Percentiles rank a stretch among this genome's conserved stretches.
Evolutionary conservation across 2,329 filamentous ascomycete genomes (phyloP).

Genomic region (Claviceps paspali): DNA sequence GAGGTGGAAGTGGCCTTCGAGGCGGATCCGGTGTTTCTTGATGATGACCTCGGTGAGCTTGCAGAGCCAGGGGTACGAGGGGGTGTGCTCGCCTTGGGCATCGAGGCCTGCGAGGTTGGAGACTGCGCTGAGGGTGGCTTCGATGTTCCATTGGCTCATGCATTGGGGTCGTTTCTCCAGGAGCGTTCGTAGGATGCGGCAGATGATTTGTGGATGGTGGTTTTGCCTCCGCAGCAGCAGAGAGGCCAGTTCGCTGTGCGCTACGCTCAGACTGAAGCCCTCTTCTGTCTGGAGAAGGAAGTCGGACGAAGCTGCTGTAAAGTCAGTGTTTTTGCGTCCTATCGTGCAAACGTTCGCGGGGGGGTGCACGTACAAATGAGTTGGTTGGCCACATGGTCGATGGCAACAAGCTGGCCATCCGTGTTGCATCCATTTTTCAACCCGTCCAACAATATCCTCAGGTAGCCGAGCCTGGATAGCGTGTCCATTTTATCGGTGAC

Average conservation of each 20-base stretch:
- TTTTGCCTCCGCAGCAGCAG: constrained; percentile 18
- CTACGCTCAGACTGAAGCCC: constrained; percentile 22
- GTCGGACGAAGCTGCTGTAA: constrained; percentile 15
- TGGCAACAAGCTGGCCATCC: constrained; percentile 27
- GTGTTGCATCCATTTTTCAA: constrained; percentile 16
- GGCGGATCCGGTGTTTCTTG: constrained; percentile 42
- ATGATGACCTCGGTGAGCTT: constrained; percentile 40
- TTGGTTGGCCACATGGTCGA: constrained; percentile 25
- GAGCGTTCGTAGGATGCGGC: constrained; percentile 27
- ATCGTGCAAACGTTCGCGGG: too few species aligned
- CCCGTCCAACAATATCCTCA: constrained; percentile 21
- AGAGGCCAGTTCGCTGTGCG: constrained; percentile 26
- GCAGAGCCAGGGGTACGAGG: constrained; percentile 32
- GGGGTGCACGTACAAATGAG: constrained; percentile 20
- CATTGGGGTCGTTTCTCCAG: constrained; percentile 33
- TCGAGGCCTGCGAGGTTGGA: constrained; percentile 17
- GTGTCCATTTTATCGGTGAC: constrained; percentile 19
- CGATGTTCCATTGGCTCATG: constrained; percentile 44
- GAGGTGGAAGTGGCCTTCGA: constrained; percentile 47
- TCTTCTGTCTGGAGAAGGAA: constrained; percentile 11
- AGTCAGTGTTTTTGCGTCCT: constrained; percentile 10
- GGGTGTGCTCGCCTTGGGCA: constrained; percentile 12
- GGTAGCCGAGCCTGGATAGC: constrained; percentile 21
- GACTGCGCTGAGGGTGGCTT: constrained; percentile 33
- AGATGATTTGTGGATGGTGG: constrained; percentile 21